Evolutionary conservation across 371 early-diverging fungal genomes (phyloP), one percentile per base, ranked within the genome.

Genomic region (Mucor piriformis): DNA sequence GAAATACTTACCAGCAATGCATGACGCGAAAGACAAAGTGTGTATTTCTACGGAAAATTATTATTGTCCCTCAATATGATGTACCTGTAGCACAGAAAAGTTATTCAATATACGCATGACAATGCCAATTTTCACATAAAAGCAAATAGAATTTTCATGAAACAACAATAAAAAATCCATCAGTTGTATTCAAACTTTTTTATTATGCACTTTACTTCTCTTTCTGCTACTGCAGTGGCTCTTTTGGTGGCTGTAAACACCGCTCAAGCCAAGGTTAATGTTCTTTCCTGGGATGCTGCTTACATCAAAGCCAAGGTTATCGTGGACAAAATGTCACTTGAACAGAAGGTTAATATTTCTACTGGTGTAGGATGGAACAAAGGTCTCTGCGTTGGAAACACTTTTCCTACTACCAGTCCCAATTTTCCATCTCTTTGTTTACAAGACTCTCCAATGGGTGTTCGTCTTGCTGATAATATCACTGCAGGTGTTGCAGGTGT

Each of bases 371-470:
- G 84, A 6, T 74, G 75, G 75, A 54, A 40, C 20, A 57, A 47
- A 1, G 70, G 66, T 11, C 53, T 61, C 0, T 81, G 82, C 53
- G 82, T 85, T 1, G 88, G 88, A 11, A 82, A 81, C 61, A 82
- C 80, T 3, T 56, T 38, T n/a, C 6, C 63, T 3, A 56, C 65
- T 13, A 47, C 52, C 5, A 35, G 52, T 3, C 59, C 59, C 18
- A 52, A 67, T 18, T 87, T 85, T 53, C 79, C 80, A 34, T 77
- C 80, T 5, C 66, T 84, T 5, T 87, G 87, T 63, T 59, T 87
- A 24, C 83, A 78, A 62, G 83, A 85, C 66, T 68, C 74, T 11
- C 85, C 84, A 7, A 47, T 76, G 3, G 87, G 85, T 46, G 63
- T 83, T 27, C 76, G 82, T n/a, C 77, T 63, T 46, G 74, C 73